Evolutionary conservation across 768 basidiomycete species (phyloP), one percentile per base, ranked within the genome.

Genomic region (Lentinula sp.): DNA sequence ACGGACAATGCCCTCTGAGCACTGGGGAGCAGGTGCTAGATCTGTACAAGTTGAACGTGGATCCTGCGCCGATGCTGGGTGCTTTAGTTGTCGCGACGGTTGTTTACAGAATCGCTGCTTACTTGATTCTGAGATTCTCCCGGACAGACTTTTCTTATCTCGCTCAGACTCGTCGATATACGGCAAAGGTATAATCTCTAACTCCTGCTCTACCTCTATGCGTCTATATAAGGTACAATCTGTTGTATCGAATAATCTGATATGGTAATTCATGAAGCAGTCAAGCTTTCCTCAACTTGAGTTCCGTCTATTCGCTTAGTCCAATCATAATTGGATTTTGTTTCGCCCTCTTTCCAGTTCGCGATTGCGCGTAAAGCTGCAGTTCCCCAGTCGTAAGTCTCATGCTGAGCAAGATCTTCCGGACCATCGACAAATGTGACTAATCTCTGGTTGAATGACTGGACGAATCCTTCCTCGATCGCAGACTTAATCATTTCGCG

Each of bases 351-450:
- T 28, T 76, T 64, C 91, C 91, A 94, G 7, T 68, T 67, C 8
- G 86, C 81, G 32, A 95, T 67, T 1, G 88, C 87, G 1, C 79
- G 73, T 1, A 95, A 61, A 0, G 86, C 82, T 1, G 87, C 90
- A 21, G 68, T 71, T 3, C 93, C 93, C 93, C 93, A 95, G 66
- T 95, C 85, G 70, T 82, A 93, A 3, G 65, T 67, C 40, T 79
- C 80, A 63, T 90, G 89, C 7, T 80, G 77, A 0, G 70, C 68
- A 45, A 66, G 74, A 28, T 81, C 76, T 5, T 75, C 65, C 3
- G 90, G 90, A 0, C 88, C 88, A 50, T 97, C 89, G 10, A 97
- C 82, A 61, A 96, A 89, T 18, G 81, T 68, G 39, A 95, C 75
- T 37, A 98, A 78, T 11, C 72, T 67, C 60, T 84, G 80, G 68